Evolutionary conservation across 495 filamentous ascomycete species (phyloP).

Genomic region (Penicillium diatomitis): DNA sequence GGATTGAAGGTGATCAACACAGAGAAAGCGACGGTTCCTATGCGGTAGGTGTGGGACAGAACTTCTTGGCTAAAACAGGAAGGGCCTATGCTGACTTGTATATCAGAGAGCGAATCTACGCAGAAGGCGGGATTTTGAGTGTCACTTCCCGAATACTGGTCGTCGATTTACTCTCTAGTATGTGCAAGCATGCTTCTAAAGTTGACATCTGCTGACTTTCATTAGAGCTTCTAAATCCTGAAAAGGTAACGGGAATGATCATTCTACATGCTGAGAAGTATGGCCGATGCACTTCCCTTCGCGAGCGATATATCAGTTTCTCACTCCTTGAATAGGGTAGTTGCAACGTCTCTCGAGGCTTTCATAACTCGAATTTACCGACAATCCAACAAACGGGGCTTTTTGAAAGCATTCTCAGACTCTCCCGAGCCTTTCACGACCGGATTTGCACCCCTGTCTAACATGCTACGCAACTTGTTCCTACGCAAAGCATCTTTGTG

Average conservation of each 20-base stretch:
- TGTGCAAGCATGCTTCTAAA: neutral
- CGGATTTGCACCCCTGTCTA: constrained; percentile 81
- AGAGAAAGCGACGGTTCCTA: constrained; percentile 76
- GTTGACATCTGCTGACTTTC: constrained; percentile 6
- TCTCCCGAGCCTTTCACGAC: constrained; percentile 84
- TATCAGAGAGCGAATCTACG: constrained; percentile 76
- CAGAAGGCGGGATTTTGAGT: constrained; percentile 84
- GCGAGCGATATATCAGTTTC: neutral
- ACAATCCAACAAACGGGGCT: constrained; percentile 85
- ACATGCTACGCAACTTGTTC: constrained; percentile 89
- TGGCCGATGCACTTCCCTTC: neutral
- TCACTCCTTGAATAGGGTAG: constrained; percentile 37
- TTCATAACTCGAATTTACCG: constrained; percentile 92
- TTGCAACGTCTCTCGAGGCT: constrained; percentile 84
- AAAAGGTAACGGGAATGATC: constrained; percentile 79
- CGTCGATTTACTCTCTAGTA: constrained; percentile 78
- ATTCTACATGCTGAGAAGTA: constrained; percentile 80
- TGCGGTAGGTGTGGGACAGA: constrained; percentile 34
- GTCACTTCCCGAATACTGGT: constrained; percentile 93
- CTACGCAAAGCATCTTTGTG: constrained; percentile 81
- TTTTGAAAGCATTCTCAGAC: constrained; percentile 95
- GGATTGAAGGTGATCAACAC: constrained; percentile 91
- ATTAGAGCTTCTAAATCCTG: constrained; percentile 60
- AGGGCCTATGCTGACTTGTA: constrained; percentile 11
- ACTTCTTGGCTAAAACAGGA: neutral